Conservation (phyloP, 345 rosid species). For the Ceriops decandra region DNA sequence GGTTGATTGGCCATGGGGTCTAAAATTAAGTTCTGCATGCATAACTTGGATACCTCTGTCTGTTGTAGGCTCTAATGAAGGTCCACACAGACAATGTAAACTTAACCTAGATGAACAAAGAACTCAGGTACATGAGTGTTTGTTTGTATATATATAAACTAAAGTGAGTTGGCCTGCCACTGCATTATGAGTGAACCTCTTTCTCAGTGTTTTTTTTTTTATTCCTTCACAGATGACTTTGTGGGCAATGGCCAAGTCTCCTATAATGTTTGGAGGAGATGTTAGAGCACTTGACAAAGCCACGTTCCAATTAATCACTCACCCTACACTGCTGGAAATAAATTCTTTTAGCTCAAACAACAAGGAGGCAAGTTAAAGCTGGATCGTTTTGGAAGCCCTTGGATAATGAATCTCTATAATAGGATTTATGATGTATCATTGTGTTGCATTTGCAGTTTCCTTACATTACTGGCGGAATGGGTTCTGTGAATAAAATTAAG, state of each 20-base stretch:
- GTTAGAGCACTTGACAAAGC: conserved; percentile 59
- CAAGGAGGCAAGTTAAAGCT: conserved; percentile 53
- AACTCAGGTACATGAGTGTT: conserved; percentile 52
- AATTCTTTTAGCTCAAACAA: conserved; percentile 68
- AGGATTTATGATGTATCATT: conserved; percentile 2
- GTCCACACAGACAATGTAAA: conserved; percentile 69
- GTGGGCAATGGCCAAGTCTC: conserved; percentile 93
- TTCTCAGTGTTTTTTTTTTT: conserved; percentile 18
- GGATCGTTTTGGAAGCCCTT: not conserved
- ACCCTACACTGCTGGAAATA: conserved; percentile 66
- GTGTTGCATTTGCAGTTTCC: conserved; percentile 49
- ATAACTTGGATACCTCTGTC: conserved; percentile 18
- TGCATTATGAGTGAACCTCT: not conserved
- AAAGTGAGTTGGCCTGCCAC: not conserved
- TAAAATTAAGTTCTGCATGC: not conserved
- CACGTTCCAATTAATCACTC: conserved; percentile 62
- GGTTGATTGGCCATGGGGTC: not conserved
- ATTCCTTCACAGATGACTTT: conserved; percentile 62
- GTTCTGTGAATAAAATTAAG: conserved; percentile 12
- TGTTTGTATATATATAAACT: not conserved
- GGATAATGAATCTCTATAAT: conserved; percentile 8
- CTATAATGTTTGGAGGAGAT: conserved; percentile 95
- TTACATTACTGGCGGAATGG: conserved; percentile 28
- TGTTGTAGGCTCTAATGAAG: conserved; percentile 54
- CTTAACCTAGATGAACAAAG: conserved; percentile 65